Base-by-base conservation (phyloP, 2,329 filamentous ascomycete species). In the Metarhizium rileyi region DNA sequence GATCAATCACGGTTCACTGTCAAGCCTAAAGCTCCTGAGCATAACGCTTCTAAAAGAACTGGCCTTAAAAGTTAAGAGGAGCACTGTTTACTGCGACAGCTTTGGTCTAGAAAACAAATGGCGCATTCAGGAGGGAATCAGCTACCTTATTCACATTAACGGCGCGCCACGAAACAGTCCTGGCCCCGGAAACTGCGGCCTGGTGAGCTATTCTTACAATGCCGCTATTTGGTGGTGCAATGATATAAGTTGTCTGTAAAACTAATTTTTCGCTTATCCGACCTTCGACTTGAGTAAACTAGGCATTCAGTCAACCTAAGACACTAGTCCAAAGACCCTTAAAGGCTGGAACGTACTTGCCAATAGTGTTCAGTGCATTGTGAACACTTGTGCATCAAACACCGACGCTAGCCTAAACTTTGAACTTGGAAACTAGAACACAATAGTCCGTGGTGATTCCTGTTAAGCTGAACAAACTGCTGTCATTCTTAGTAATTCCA, bases 1-100 rank as follows among this genome's bases (percentile, higher is more conserved):
- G 33, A 38, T 54, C 45, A 54, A 58, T 48, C 50, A 49, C 30
- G 38, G n/a, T 38, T 38, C 16, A 38, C n/a, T n/a, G 3, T 38
- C 6, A n/a, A n/a, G n/a, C n/a, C 35, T 8, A 51, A 53, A 14
- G 51, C 50, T 43, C 46, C 45, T 10, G 47, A 35, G 23, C 3
- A 22, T n/a, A n/a, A n/a, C n/a, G n/a, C n/a, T n/a, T n/a, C n/a
- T n/a, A n/a, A 23, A 47, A 35, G 33, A 35, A 26, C 5, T 2
- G 26, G 33, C 16, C 27, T 18, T n/a, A 41, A 10, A 40, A 47
- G 23, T 20, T 8, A 28, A 33, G 30, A 10, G 30, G 12, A 14
- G 30, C 23, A 27, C 5, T 3, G 20, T 47, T 2, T 10, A 22
- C 5, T 40, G 46, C 28, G 47, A 26, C 25, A 43, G 36, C 27